Conservation (phyloP, 2,329 filamentous ascomycete species). For the Alternaria triticimaculans region DNA sequence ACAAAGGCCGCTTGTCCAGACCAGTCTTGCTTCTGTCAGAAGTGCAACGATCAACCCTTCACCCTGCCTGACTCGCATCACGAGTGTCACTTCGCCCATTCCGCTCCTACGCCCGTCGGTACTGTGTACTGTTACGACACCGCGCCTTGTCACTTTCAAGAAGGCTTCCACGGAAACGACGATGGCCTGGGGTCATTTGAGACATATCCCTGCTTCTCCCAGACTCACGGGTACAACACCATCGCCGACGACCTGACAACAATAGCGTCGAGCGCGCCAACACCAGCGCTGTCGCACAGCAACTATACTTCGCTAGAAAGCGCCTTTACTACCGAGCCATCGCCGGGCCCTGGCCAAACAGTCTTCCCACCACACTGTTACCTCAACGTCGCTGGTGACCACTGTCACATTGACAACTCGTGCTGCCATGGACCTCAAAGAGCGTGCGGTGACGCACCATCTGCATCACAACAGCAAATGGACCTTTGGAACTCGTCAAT, state of each 20-base stretch:
- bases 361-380: slow-evolving; percentile 31
- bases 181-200: slow-evolving; percentile 34
- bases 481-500: slow-evolving; percentile 39
- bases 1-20: slow-evolving; percentile 40
- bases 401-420: slow-evolving; percentile 46
- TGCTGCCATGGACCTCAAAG: slow-evolving; percentile 43
- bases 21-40: slow-evolving; percentile 44
- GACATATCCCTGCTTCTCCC: slow-evolving; percentile 41
- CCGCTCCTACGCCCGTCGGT: slow-evolving; percentile 36
- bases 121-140: slow-evolving; percentile 47
- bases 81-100: slow-evolving; percentile 43
- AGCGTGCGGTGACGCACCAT: slow-evolving; percentile 38
- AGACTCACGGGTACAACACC: slow-evolving; percentile 25
- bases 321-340: slow-evolving; percentile 35
- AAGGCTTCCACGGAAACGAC: slow-evolving; percentile 32
- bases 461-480: slow-evolving; percentile 31
- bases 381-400: slow-evolving; percentile 39
- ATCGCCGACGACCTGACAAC: slow-evolving; percentile 25
- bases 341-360: slow-evolving; percentile 28
- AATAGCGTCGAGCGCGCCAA: slow-evolving; percentile 34
- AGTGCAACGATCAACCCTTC: slow-evolving; percentile 42
- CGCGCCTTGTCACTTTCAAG: slow-evolving; percentile 44
- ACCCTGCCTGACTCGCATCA: slow-evolving; percentile 38
- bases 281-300: slow-evolving; percentile 40
- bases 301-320: slow-evolving; percentile 44